A percentile compares a stretch with the other conserved stretches of the same genome.
phyloP scores from a whole-genome alignment of 225 moss, liverwort and hornwort genomes.

The Ulota crispa region DNA sequence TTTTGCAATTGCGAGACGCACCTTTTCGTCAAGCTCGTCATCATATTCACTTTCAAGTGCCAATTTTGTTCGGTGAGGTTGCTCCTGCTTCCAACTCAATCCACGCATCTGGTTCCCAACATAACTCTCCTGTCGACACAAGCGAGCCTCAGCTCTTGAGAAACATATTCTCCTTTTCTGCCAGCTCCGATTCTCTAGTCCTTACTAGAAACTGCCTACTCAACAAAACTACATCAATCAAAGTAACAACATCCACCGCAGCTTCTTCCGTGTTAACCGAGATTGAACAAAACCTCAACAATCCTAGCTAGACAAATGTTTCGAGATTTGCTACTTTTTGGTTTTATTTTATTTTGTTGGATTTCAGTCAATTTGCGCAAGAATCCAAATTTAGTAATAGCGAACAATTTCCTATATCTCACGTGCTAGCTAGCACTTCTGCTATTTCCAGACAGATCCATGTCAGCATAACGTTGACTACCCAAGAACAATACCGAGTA shows the following conservation, averaged over 20 bases:
- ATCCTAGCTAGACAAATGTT: background rate
- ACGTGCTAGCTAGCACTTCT: background rate
- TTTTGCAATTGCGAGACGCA: background rate
- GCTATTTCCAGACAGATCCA: background rate
- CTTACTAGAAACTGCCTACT: background rate
- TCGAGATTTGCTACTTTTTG: background rate
- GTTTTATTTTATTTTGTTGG: background rate
- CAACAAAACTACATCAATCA: background rate
- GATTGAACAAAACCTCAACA: slow-evolving; percentile 3
- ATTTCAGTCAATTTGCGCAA: background rate
- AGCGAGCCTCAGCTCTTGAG: background rate
- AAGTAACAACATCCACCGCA: background rate
- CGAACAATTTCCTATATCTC: background rate
- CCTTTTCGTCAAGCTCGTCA: slow-evolving; percentile 31
- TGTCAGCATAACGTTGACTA: background rate
- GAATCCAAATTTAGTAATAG: background rate
- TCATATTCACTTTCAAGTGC: slow-evolving; percentile 23
- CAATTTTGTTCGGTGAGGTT: slow-evolving; percentile 45
- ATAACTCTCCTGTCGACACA: slow-evolving; percentile 26
- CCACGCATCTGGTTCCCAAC: slow-evolving; percentile 29
- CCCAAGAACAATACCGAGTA: background rate
- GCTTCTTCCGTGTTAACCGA: background rate
- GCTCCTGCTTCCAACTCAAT: slow-evolving; percentile 57
- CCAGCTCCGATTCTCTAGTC: background rate
- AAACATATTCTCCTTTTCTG: background rate